Conservation (phyloP, 768 basidiomycete species). For the Harrya chromipes region DNA sequence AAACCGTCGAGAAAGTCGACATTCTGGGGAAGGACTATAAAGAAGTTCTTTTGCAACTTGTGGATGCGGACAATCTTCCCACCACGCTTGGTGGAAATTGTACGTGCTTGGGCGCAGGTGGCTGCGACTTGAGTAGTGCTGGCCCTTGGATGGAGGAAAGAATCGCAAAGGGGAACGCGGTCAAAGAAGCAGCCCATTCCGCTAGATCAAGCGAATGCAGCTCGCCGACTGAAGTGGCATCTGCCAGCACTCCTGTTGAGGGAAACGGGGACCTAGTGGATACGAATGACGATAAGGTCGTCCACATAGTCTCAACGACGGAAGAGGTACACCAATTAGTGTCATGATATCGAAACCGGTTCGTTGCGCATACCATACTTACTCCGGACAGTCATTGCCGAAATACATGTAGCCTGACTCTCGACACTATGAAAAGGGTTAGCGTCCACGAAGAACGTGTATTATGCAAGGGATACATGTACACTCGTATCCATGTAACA, state of each 20-base stretch:
- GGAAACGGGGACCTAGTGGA: background rate
- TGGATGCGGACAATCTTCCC: conserved; percentile 66
- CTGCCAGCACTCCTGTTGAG: conserved; percentile 4
- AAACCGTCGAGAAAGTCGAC: conserved; percentile 65
- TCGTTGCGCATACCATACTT: background rate
- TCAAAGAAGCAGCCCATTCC: background rate
- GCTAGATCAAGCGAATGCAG: background rate
- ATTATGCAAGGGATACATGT: conserved; percentile 6
- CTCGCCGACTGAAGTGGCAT: background rate
- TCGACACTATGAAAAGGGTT: background rate
- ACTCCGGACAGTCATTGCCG: too few relatives aligned
- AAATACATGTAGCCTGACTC: background rate
- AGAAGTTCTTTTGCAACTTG: conserved; percentile 50
- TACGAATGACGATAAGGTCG: conserved; percentile 9
- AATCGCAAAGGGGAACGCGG: conserved; percentile 17
- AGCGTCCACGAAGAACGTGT: background rate
- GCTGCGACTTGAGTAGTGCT: conserved; percentile 59
- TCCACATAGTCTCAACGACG: background rate
- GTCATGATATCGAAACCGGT: conserved; percentile 1
- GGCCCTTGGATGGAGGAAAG: conserved; percentile 73
- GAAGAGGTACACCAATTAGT: background rate
- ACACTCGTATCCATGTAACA: too few relatives aligned
- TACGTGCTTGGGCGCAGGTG: conserved; percentile 51
- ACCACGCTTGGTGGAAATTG: conserved; percentile 61
- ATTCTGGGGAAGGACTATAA: conserved; percentile 63